Evolutionary conservation across 78 protist genomes (phyloP), one percentile per base, ranked within the genome.

Genomic region (Chrysochromulina parva): DNA sequence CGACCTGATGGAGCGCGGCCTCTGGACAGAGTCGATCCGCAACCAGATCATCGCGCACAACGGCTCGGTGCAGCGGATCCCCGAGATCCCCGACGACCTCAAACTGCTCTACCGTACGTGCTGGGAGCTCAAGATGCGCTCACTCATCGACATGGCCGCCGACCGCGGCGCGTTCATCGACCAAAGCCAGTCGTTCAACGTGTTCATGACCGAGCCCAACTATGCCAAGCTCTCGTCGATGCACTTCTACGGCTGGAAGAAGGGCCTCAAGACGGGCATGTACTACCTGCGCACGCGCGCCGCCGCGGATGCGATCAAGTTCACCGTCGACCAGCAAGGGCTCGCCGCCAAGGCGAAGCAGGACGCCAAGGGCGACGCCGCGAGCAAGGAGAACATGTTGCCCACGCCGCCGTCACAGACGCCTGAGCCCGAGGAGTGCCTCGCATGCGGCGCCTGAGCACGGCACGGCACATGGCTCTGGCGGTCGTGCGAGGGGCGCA

Each of bases 221-320:
- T 88, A 71, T 28, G 84, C 92, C 38, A 96, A 97, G 95, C 96
- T 98, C 48, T 95, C 99, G 1, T 94, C 98, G 38, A 98, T 98
- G 99, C 99, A 98, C 97, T 98, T 98, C 73, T 98, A 98, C 93
- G 97, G 97, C 2, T 98, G 98, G 98, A 96, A 96, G 95, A 90
- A 93, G 93, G 99, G 99, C 57, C 94, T 98, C 60, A 98, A 98
- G 97, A 98, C 99, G 20, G 99, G 99, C 66, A 96, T 76, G 85
- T 98, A 98, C 96, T 98, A 98, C 96, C 94, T 98, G 60, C 97
- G 99, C 84, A 93, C 99, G 28, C 90, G 95, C n/a, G 95, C 98
- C 26, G 99, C 99, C 26, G 97, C 98, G 47, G 96, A 96, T 58
- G 99, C 99, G 52, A 97, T 97, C 93, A 95, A 98, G 96, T 98